phyloP scores from a whole-genome alignment of 225 moss, liverwort and hornwort genomes.

The Physcomitrium patens region DNA sequence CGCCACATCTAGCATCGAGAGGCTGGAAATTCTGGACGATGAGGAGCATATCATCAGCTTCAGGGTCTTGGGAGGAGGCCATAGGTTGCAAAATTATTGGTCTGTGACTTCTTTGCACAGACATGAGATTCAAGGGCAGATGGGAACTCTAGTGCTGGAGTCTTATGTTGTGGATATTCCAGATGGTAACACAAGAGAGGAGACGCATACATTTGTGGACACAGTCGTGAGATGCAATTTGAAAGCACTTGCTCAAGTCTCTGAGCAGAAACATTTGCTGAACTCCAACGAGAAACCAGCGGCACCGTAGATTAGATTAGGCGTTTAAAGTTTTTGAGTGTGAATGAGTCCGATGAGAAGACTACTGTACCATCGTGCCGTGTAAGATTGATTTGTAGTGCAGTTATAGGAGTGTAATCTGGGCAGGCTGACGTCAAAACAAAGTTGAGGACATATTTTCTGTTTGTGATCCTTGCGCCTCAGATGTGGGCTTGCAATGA shows the following conservation, averaged over 20 bases:
- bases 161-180: conserved; percentile 67
- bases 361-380: background rate
- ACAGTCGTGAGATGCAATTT: conserved; percentile 57
- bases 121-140: conserved; percentile 47
- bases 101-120: conserved; percentile 58
- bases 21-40: conserved; percentile 54
- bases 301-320: background rate
- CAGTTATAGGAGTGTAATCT: background rate
- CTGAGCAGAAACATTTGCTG: conserved; percentile 40
- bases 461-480: conserved; percentile 8
- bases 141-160: conserved; percentile 56
- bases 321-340: conserved; percentile 13
- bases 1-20: conserved; percentile 56
- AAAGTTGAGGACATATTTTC: background rate
- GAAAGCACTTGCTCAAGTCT: conserved; percentile 41
- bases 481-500: conserved; percentile 5
- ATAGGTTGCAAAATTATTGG: conserved; percentile 64
- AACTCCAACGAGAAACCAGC: background rate
- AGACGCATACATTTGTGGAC: conserved; percentile 62
- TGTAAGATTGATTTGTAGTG: conserved; percentile 21
- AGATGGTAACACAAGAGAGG: conserved; percentile 61
- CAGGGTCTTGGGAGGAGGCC: conserved; percentile 49
- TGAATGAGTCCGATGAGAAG: conserved; percentile 13
- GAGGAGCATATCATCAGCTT: conserved; percentile 64
- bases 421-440: conserved; percentile 3